These are phyloP conservation scores for Bidens hawaiensis DNA, from an alignment of 140 eudicot species.

Conservation along the genomic window DNA sequence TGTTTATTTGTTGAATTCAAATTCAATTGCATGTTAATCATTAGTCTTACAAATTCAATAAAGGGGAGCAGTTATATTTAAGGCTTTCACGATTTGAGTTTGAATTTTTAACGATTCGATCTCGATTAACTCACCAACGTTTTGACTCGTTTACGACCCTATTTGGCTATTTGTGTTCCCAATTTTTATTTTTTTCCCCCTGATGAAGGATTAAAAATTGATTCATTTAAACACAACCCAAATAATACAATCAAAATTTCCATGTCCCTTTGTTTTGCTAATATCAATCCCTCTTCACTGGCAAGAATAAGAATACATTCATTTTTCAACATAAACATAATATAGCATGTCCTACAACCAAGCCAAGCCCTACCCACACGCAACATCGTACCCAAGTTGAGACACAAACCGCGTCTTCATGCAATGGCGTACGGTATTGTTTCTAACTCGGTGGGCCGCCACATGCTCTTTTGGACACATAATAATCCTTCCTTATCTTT, in stretches of 20 bases:
- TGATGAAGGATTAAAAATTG: no score
- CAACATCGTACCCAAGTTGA: conserved; percentile 7
- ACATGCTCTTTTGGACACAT: conserved; percentile 74
- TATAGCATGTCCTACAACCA: conserved; percentile 20
- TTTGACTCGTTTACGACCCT: no score
- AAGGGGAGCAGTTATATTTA: no score
- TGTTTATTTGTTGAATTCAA: no score
- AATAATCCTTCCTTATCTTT: conserved; percentile 81
- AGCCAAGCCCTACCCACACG: conserved; percentile 18
- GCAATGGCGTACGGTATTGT: conserved; percentile 55
- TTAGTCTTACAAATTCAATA: no score
- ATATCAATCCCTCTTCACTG: conserved; percentile 25
- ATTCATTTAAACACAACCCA: conserved; percentile 8
- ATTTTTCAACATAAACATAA: conserved; percentile 22
- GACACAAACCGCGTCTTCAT: conserved; percentile 1
- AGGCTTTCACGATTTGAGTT: no score
- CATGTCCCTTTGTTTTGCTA: background rate
- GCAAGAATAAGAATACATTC: conserved; percentile 20
- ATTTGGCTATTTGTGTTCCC: no score
- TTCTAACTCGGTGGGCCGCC: conserved; percentile 78
- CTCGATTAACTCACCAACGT: no score
- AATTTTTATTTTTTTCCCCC: no score
- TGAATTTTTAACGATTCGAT: no score
- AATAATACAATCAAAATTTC: conserved; percentile 26
- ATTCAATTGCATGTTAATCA: no score